Base-by-base conservation (phyloP, 306 rosid genomes). In the Vicia villosa region DNA sequence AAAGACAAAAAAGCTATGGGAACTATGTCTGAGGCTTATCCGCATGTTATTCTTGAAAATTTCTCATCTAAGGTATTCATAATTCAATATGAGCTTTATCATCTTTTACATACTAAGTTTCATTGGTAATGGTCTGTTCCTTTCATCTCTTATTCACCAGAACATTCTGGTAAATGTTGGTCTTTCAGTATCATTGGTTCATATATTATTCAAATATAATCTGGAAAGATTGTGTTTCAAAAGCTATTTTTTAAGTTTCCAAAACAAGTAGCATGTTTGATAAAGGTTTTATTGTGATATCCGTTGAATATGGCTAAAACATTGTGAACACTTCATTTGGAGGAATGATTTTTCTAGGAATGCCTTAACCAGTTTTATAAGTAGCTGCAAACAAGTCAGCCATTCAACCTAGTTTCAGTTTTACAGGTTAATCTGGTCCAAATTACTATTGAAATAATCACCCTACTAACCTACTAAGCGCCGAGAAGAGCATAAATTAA, bases 1-100 rank as follows among this genome's bases (percentile, higher is more conserved):
- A 90, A 84, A 81, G 96, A 88, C 81, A 88, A 56, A 81, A 86
- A 88, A 81, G 72, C 83, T 74, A 76, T 90, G 62, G 95, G 97
- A 82, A 90, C 97, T n/a, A 89, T 94, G 90, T 96, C 98, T 8
- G 89, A 88, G 79, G 98, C 91, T 60, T 87, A 85, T 74, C 98
- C 98, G 13, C 95, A 94, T 76, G 57, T 94, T 77, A 77, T 94
- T 78, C 77, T 90, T 57, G 81, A 90, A 46, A 90, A 94, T 43
- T 94, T 94, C 86, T 81, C 91, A 42, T 83, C 94, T 4, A 94
- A 88, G 98, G 97, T 94, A 84, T 74, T 52, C 11, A 40, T 59
- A 60, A 66, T 51, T 76, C 68, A 47, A 4, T 45, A 66, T n/a
- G 50, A 60, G 46, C 47, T 59, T 45, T 58, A 24, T 65, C 10